Percentiles rank a stretch among this genome's conserved stretches.
phyloP scores from a whole-genome alignment of 2,329 filamentous ascomycete genomes.

The Fusarium sp. region DNA sequence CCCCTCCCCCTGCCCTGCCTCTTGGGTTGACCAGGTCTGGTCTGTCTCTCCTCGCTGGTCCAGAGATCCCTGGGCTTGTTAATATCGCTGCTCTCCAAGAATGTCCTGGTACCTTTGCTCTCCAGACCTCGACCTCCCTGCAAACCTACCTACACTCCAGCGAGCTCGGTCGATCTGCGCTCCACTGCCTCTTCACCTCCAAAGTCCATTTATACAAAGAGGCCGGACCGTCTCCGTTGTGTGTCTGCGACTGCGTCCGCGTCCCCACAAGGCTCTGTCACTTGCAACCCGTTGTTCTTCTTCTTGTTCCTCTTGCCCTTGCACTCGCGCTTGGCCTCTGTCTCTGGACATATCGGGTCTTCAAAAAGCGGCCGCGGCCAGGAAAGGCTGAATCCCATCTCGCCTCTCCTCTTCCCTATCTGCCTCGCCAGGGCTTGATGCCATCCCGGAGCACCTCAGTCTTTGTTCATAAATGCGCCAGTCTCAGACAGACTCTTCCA shows the following conservation, averaged over 20 bases:
- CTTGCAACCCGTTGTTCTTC: slow-evolving; percentile 29
- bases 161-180: slow-evolving; percentile 37
- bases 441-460: slow-evolving; percentile 22
- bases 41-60: slow-evolving; percentile 21
- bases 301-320: not conserved
- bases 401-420: slow-evolving; percentile 31
- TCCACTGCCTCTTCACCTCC: slow-evolving; percentile 41
- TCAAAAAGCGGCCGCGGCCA: slow-evolving; percentile 44
- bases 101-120: slow-evolving; percentile 34
- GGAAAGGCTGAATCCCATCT: slow-evolving; percentile 42
- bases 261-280: slow-evolving; percentile 42
- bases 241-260: not conserved
- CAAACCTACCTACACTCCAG: slow-evolving; percentile 31
- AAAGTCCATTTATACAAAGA: slow-evolving; percentile 45
- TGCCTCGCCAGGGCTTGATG: slow-evolving; percentile 37
- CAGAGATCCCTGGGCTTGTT: slow-evolving; percentile 35
- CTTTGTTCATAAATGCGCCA: slow-evolving; percentile 43
- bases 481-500: slow-evolving; percentile 34
- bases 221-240: slow-evolving; percentile 30
- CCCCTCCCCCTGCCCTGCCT: slow-evolving; percentile 20
- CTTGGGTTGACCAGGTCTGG: slow-evolving; percentile 25
- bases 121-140: slow-evolving; percentile 27
- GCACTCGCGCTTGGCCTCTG: slow-evolving; percentile 25
- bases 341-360: slow-evolving; percentile 32
- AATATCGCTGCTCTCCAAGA: slow-evolving; percentile 34